phyloP scores from a whole-genome alignment of 2,329 filamentous ascomycete species.

The Fusarium decemcellulare region DNA sequence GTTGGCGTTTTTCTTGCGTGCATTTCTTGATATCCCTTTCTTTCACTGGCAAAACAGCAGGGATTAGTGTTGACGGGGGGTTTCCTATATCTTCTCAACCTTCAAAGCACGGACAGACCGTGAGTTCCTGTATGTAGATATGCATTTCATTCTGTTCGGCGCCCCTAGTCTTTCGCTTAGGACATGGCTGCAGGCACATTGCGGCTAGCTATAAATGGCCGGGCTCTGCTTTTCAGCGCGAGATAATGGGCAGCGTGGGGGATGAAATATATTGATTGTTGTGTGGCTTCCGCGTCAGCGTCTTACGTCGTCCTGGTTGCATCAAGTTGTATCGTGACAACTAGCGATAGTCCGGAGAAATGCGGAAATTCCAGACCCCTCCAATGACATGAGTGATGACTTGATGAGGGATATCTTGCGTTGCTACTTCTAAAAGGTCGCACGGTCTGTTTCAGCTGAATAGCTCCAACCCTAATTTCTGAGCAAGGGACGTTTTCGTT shows the following conservation, averaged over 20 bases:
- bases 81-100: conserved; percentile 20
- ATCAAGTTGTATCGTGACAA: background rate
- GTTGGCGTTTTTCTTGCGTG: conserved; percentile 51
- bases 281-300: conserved; percentile 1
- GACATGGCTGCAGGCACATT: background rate
- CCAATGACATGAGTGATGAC: background rate
- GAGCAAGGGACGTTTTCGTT: too few relatives aligned
- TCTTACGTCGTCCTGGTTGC: background rate
- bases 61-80: conserved; percentile 38
- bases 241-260: background rate
- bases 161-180: background rate
- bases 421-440: too few relatives aligned
- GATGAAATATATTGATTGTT: background rate
- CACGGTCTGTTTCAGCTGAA: too few relatives aligned
- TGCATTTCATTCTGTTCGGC: conserved; percentile 27
- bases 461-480: too few relatives aligned
- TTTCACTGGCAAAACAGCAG: conserved; percentile 37
- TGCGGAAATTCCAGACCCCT: conserved; percentile 1
- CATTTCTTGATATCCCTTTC: conserved; percentile 51
- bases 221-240: background rate
- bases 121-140: conserved; percentile 45
- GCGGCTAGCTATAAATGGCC: background rate
- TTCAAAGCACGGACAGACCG: conserved; percentile 32
- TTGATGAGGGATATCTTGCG: too few relatives aligned
- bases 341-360: background rate